A percentile compares a stretch with the other conserved stretches of the same genome.
Evolutionary conservation across 495 filamentous ascomycete genomes (phyloP).

Genomic region (Xylaria grammica): DNA sequence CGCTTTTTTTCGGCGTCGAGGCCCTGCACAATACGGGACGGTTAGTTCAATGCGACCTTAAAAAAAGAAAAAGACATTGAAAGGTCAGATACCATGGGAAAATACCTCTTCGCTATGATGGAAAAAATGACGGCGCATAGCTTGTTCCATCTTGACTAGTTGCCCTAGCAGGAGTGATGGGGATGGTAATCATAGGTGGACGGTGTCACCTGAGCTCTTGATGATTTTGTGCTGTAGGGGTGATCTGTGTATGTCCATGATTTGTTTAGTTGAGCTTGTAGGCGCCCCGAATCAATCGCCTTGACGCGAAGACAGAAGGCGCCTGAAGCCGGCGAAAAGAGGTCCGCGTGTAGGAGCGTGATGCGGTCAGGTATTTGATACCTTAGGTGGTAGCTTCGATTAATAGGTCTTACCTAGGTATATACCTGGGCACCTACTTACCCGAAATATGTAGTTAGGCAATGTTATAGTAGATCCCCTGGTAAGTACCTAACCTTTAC

Average conservation of each 20-base stretch:
- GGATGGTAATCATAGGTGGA: conserved; percentile 11
- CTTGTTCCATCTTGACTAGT: conserved; percentile 42
- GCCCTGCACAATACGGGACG: conserved; percentile 13
- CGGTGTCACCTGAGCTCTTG: conserved; percentile 5
- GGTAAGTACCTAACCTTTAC: too few species aligned
- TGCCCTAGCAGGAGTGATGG: not conserved
- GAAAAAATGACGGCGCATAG: conserved; percentile 47
- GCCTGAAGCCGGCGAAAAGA: not conserved
- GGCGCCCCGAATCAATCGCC: not conserved
- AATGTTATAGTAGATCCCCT: too few species aligned
- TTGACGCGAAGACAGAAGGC: not conserved
- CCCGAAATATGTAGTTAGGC: too few species aligned
- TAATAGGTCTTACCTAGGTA: conserved; percentile 7
- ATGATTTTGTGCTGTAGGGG: not conserved
- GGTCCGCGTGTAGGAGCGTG: not conserved
- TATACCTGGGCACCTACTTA: too few species aligned
- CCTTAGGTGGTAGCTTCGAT: not conserved
- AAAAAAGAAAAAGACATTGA: not conserved
- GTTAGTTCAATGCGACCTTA: not conserved
- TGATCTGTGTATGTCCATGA: conserved; percentile 9
- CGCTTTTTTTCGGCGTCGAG: conserved; percentile 33
- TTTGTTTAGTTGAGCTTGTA: not conserved
- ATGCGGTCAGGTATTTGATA: too few species aligned
- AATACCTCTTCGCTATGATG: conserved; percentile 44
- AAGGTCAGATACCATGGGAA: not conserved